Evolutionary conservation across 1,284 basidiomycete genomes (phyloP).

Genomic region (Ustilago loliicola): DNA sequence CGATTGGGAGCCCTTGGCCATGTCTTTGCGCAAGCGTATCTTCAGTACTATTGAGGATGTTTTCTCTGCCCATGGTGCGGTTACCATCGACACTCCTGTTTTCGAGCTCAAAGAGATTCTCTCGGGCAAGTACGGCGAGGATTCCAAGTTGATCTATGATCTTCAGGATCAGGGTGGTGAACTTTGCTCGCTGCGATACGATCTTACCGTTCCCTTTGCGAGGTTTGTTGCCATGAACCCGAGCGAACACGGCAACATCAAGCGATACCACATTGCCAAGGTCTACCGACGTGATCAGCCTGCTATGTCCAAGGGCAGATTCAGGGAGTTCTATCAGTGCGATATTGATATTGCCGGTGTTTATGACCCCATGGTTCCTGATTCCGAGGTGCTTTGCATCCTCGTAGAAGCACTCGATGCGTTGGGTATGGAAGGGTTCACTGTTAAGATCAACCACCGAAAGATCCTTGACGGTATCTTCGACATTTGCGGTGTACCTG

Average conservation of each 20-base stretch:
- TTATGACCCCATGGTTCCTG: slow-evolving; percentile 94
- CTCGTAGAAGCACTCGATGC: slow-evolving; percentile 84
- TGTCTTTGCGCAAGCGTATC: slow-evolving; percentile 90
- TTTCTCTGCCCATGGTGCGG: slow-evolving; percentile 90
- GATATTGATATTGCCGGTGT: slow-evolving; percentile 95
- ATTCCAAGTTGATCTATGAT: slow-evolving; percentile 97
- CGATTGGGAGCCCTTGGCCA: slow-evolving; percentile 94
- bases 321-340: slow-evolving; percentile 99
- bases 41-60: slow-evolving; percentile 88
- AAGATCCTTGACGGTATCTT: slow-evolving; percentile 98
- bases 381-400: slow-evolving; percentile 89
- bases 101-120: slow-evolving; percentile 97
- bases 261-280: slow-evolving; percentile 97
- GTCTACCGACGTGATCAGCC: slow-evolving; percentile 97
- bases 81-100: slow-evolving; percentile 95
- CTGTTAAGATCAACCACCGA: slow-evolving; percentile 93
- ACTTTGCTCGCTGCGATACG: slow-evolving; percentile 92
- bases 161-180: slow-evolving; percentile 99
- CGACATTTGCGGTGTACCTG: slow-evolving; percentile 92
- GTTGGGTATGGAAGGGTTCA: slow-evolving; percentile 88
- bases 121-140: slow-evolving; percentile 86
- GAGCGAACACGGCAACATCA: slow-evolving; percentile 77
- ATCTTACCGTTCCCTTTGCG: slow-evolving; percentile 94
- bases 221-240: slow-evolving; percentile 95
- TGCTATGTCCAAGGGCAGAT: slow-evolving; percentile 96